Base-by-base conservation (phyloP, 1,284 basidiomycete species). In the Pseudozyma tsukubaensis region DNA sequence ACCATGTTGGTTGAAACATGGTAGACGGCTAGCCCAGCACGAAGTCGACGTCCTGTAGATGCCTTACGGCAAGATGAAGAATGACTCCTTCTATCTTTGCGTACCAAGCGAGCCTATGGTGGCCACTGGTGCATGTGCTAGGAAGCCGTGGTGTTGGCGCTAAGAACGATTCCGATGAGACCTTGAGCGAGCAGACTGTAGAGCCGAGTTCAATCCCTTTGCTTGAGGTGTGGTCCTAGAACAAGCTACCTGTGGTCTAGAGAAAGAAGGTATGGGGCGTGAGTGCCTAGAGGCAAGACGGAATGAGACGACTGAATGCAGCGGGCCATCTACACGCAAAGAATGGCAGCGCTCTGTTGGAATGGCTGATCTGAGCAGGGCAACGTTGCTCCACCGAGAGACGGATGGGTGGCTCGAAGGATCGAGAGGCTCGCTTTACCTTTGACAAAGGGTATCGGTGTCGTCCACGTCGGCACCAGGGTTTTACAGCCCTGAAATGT, bases 1-100 rank as follows among this genome's bases (percentile, higher is more conserved):
- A 61, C 71, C 71, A 73, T 52, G 65, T 54, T 45, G 65, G 60
- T 50, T 73, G 71, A 34, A 73, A 73, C 71, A 73, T 73, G 50
- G 29, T 59, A 52, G 51, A 19, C 24, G 35, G 19, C 37, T 11
- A 52, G 24, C 44, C 24, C 16, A 45, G 19, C 10, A 44, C 21
- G 29, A 45, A 34, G 24, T 34, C 39, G 21, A 35, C 21, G 51
- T 37, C 18, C 13, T n/a, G 24, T 21, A 18, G 37, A 47, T 42
- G 37, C 40, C 39, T 24, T 24, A 43, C 36, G 50, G 32, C 37
- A 37, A 3, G 32, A 32, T 60, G 50, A 16, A 16, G 39, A 37
- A n/a, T 29, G 24, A 29, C 24, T 29, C 24, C 24, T 29, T 29
- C 24, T 29, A 29, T 29, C 24, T 29, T 29, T 29, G 24, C 24